Evolutionary conservation across 2,329 filamentous ascomycete species (phyloP), one percentile per base, ranked within the genome.

Genomic region (Periconia digitata): DNA sequence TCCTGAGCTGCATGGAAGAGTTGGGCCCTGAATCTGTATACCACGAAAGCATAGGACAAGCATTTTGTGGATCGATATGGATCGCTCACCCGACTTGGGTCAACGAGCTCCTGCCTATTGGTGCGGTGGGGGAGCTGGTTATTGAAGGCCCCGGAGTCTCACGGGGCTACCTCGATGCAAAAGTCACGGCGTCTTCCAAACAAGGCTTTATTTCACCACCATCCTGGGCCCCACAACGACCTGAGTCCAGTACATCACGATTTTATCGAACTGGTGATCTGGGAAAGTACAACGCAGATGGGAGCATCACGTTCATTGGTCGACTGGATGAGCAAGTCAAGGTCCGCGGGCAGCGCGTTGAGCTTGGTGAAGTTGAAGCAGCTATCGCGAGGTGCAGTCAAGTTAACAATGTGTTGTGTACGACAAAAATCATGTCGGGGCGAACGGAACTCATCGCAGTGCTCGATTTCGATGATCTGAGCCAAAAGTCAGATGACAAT

Each of bases 271-370:
- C 62, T 2, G 62, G 62, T 1, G 62, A 64, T 36, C 44, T 60
- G 2, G 55, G 50, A 3, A 40, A 47, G 12, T 53, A 58, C n/a
- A 29, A 32, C 17, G 27, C 40, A 10, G 60, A 63, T 37, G 62
- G 62, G 1, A 41, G 39, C 3, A 29, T 63, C 4, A 27, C 44
- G 18, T 65, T 62, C 40, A 51, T 63, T 27, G 63, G 64, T 4
- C 59, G 64, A 10, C 64, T 59, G 27, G 65, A 68, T 22, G 56
- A 58, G 3, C 63, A 67, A 46, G 59, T 66, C 42, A 68, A 68
- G 46, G 51, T 67, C 36, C 24, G 24, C 24, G 54, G 62, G 18
- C 64, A 64, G 8, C 51, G 65, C 21, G 58, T 68, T 38, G 65
- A 68, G 43, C 47, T 66, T 15, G 60, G 53, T 3, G 62, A 67